A percentile compares a stretch with the other conserved stretches of the same genome.
These are phyloP conservation scores for Cupressus sempervirens DNA, from an alignment of 75 land plant species.

Conservation along the genomic window DNA sequence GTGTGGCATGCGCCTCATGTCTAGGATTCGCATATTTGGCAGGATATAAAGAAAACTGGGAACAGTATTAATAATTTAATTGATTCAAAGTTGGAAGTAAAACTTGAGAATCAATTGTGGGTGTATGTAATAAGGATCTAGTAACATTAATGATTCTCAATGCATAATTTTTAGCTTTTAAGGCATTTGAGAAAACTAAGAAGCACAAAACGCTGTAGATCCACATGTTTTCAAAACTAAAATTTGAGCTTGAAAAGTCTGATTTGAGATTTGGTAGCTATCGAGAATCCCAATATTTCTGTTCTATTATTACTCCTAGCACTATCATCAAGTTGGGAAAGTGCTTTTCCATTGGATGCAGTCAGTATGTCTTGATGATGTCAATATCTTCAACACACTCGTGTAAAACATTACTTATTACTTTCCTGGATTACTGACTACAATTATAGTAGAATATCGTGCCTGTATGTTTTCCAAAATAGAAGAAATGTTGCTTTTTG, in stretches of 20 bases:
- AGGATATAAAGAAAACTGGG: neutral
- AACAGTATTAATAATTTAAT: neutral
- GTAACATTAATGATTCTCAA: no score
- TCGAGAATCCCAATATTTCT: neutral
- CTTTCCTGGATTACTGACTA: neutral
- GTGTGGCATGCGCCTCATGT: neutral
- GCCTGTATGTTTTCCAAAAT: neutral
- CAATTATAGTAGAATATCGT: neutral
- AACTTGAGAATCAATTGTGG: neutral
- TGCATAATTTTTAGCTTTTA: no score
- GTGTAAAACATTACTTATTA: neutral
- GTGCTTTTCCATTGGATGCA: neutral
- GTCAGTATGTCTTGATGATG: neutral
- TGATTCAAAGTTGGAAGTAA: neutral
- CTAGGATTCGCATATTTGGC: neutral
- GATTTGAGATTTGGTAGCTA: neutral
- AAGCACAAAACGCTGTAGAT: no score
- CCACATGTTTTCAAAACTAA: no score
- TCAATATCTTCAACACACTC: neutral
- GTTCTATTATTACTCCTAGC: neutral
- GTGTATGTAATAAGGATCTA: no score
- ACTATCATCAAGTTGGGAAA: neutral
- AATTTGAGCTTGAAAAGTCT: neutral
- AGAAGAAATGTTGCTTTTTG: neutral
- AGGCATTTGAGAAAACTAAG: no score